Percentiles rank a stretch among this genome's conserved stretches.
These are phyloP conservation scores for Macrolepiota dolichaula DNA, from an alignment of 768 basidiomycete genomes.

Conservation along the genomic window DNA sequence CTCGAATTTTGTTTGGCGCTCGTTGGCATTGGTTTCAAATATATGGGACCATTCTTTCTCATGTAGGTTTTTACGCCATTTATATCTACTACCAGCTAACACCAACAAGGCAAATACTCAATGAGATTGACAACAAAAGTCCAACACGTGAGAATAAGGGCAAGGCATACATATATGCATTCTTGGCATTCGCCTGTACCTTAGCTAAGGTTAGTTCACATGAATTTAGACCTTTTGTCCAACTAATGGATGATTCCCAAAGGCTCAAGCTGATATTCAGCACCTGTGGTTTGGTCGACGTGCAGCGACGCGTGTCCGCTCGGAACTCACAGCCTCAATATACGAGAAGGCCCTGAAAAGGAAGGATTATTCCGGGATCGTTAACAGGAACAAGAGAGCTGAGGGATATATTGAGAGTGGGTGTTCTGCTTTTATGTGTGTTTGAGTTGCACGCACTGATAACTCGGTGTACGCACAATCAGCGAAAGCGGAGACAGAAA, in stretches of 20 bases:
- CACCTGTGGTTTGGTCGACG: constrained; percentile 82
- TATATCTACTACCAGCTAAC: constrained; percentile 3
- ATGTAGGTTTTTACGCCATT: constrained; percentile 39
- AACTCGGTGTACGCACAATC: neutral
- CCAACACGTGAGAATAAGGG: constrained; percentile 30
- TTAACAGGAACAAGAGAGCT: constrained; percentile 41
- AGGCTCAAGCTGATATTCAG: constrained; percentile 67
- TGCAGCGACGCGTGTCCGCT: constrained; percentile 67
- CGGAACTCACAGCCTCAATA: constrained; percentile 80
- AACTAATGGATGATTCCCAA: neutral
- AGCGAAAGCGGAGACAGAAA: constrained; percentile 36
- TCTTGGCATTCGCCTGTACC: constrained; percentile 66
- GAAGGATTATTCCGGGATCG: constrained; percentile 78
- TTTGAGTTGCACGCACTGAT: neutral
- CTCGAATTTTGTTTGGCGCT: constrained; percentile 69
- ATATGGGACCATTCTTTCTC: constrained; percentile 81
- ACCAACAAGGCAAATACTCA: constrained; percentile 48
- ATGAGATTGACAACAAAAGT: constrained; percentile 40
- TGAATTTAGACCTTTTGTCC: neutral
- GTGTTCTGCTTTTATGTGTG: neutral
- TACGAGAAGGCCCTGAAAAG: constrained; percentile 87
- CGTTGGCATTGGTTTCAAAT: constrained; percentile 71
- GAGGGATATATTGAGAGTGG: constrained; percentile 10
- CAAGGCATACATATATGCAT: constrained; percentile 76
- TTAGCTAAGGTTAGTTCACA: constrained; percentile 43